Conservation (phyloP, 1,284 basidiomycete species). For the Cryptococcus wingfieldii region DNA sequence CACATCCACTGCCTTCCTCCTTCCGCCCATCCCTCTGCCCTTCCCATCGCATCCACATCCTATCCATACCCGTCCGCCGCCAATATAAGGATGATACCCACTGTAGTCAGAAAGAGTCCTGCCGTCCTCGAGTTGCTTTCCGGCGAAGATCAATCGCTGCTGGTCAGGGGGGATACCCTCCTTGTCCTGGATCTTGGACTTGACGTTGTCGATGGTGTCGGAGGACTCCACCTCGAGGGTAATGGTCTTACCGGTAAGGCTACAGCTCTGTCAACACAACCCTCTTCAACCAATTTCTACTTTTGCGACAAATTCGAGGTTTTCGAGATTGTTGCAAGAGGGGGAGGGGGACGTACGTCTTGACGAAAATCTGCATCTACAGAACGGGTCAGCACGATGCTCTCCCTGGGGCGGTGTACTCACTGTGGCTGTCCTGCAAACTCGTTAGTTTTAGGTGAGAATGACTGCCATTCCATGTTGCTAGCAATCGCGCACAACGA, state of each 20-base stretch:
- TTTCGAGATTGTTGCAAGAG: not conserved
- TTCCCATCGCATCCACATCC: not conserved
- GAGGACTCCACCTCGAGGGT: slow-evolving; percentile 58
- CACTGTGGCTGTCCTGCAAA: slow-evolving; percentile 22
- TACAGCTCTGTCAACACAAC: slow-evolving; percentile 46
- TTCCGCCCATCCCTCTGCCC: not conserved
- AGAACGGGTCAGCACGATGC: not conserved
- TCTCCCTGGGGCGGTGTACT: not conserved
- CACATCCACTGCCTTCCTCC: not conserved
- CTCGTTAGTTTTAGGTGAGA: slow-evolving; percentile 12
- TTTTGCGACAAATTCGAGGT: not conserved
- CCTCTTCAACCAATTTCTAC: not conserved
- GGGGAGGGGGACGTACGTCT: slow-evolving; percentile 15
- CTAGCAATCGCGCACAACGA: not conserved
- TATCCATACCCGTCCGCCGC: not conserved
- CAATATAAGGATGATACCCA: slow-evolving; percentile 23
- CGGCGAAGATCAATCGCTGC: slow-evolving; percentile 89
- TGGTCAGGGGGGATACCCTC: slow-evolving; percentile 84
- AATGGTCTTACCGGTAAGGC: slow-evolving; percentile 57
- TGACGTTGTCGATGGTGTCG: slow-evolving; percentile 62
- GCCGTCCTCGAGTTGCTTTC: slow-evolving; percentile 95
- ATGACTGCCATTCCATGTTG: not conserved
- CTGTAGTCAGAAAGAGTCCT: slow-evolving; percentile 90
- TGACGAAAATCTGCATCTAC: slow-evolving; percentile 41
- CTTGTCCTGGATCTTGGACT: slow-evolving; percentile 59